Evolutionary conservation across 768 basidiomycete species (phyloP).

Genomic region (Strobilomyces confusus): DNA sequence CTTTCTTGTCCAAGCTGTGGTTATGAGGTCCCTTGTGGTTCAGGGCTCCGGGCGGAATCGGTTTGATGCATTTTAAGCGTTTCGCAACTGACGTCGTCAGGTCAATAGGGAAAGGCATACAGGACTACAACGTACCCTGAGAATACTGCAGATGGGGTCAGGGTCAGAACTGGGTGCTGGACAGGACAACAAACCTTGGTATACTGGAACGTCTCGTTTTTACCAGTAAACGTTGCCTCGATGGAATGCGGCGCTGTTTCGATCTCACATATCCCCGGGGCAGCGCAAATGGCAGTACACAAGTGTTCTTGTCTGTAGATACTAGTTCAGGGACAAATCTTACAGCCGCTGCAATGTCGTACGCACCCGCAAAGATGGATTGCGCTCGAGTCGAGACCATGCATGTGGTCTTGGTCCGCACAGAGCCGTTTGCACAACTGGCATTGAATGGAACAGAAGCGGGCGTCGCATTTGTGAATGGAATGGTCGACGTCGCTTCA

Average conservation of each 20-base stretch:
- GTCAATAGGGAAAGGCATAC: background rate
- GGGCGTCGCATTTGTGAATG: conserved; percentile 47
- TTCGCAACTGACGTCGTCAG: conserved; percentile 37
- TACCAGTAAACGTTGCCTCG: conserved; percentile 58
- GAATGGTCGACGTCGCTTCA: conserved; percentile 43
- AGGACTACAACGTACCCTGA: conserved; percentile 37
- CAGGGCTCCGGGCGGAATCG: conserved; percentile 40
- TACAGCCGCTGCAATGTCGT: background rate
- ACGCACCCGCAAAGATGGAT: conserved; percentile 8
- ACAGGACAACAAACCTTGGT: conserved; percentile 45
- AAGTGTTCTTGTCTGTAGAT: conserved; percentile 46
- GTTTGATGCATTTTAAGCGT: conserved; percentile 46
- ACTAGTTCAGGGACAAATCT: conserved; percentile 17
- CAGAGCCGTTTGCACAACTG: conserved; percentile 56
- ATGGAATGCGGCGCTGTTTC: conserved; percentile 48
- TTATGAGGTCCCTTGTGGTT: conserved; percentile 46
- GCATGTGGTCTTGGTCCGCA: conserved; percentile 21
- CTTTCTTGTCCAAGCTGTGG: conserved; percentile 42
- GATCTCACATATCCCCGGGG: conserved; percentile 30
- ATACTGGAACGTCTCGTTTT: conserved; percentile 58
- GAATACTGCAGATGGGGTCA: conserved; percentile 38
- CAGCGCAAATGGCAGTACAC: conserved; percentile 42
- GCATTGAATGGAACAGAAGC: conserved; percentile 52
- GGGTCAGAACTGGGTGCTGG: background rate
- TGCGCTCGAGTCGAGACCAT: background rate